phyloP scores from a whole-genome alignment of 2,329 filamentous ascomycete genomes.

The Colletotrichum nymphaeae region DNA sequence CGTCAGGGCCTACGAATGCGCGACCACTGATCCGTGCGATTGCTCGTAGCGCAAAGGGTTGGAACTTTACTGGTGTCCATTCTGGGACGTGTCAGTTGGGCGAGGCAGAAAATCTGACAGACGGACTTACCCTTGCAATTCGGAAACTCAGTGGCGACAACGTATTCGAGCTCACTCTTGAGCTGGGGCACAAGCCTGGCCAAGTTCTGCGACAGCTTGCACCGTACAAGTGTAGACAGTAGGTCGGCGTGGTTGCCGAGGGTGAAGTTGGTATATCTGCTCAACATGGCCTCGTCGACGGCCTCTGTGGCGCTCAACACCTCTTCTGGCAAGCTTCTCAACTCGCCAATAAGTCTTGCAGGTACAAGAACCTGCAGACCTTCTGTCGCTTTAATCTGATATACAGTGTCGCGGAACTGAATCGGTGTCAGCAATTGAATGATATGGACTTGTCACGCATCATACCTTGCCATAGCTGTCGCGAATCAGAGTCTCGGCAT shows the following conservation, averaged over 20 bases:
- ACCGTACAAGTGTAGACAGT: slow-evolving; percentile 56
- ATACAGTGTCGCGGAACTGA: slow-evolving; percentile 60
- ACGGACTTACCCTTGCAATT: slow-evolving; percentile 52
- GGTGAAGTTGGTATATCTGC: slow-evolving; percentile 62
- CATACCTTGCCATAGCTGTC: slow-evolving; percentile 62
- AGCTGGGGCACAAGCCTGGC: slow-evolving; percentile 57
- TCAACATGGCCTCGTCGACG: slow-evolving; percentile 61
- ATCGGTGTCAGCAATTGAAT: background rate
- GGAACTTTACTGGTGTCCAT: slow-evolving; percentile 66
- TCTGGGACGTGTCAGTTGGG: slow-evolving; percentile 47
- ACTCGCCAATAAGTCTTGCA: slow-evolving; percentile 55
- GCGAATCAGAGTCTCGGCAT: slow-evolving; percentile 58
- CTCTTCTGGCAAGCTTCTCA: slow-evolving; percentile 61
- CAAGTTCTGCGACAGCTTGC: slow-evolving; percentile 60
- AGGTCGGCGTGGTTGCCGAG: slow-evolving; percentile 59
- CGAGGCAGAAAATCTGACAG: background rate
- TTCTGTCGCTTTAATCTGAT: slow-evolving; percentile 64
- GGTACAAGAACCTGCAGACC: slow-evolving; percentile 61
- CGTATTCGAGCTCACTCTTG: slow-evolving; percentile 58
- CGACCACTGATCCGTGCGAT: slow-evolving; percentile 65
- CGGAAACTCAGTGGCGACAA: slow-evolving; percentile 59
- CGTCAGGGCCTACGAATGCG: slow-evolving; percentile 61
- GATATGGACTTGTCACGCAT: too few species aligned
- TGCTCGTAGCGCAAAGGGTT: slow-evolving; percentile 61
- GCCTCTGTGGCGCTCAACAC: slow-evolving; percentile 60